Evolutionary conservation across 192 early-diverging fungal species (phyloP).

Genomic region (Podila epicladia): DNA sequence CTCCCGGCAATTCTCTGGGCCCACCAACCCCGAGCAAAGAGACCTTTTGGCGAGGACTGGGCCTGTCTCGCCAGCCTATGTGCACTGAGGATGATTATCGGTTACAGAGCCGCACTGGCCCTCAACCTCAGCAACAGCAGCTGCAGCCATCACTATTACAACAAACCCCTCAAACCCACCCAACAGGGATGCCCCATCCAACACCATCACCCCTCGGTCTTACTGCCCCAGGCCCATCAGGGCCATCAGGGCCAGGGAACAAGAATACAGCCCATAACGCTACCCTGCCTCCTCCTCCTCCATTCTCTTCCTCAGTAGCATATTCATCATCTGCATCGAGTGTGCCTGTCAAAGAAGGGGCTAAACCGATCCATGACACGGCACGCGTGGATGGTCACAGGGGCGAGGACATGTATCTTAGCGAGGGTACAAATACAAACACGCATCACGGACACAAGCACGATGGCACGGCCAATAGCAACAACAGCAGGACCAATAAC

Average conservation of each 20-base stretch:
- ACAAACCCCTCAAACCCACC: no score
- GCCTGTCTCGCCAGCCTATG: constrained; percentile 3
- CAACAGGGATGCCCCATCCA: no score
- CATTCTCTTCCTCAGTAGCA: no score
- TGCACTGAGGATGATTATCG: constrained; percentile 22
- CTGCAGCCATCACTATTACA: background rate
- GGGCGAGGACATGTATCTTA: constrained; percentile 1
- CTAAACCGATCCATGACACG: background rate
- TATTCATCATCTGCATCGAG: background rate
- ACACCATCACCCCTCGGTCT: no score
- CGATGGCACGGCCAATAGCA: background rate
- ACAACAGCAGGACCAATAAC: background rate
- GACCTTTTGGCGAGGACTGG: constrained; percentile 27
- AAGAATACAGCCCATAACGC: no score
- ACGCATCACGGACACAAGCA: background rate
- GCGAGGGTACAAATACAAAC: background rate
- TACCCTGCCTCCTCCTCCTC: no score
- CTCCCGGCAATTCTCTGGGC: constrained; percentile 5
- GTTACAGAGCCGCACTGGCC: background rate
- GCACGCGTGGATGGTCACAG: constrained; percentile 1
- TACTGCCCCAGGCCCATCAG: no score
- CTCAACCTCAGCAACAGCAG: background rate
- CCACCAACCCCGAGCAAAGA: constrained; percentile 32
- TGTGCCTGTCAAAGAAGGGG: background rate
- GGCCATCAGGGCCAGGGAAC: no score